phyloP scores from a whole-genome alignment of 768 basidiomycete species.

The Naganishia antarctica region DNA sequence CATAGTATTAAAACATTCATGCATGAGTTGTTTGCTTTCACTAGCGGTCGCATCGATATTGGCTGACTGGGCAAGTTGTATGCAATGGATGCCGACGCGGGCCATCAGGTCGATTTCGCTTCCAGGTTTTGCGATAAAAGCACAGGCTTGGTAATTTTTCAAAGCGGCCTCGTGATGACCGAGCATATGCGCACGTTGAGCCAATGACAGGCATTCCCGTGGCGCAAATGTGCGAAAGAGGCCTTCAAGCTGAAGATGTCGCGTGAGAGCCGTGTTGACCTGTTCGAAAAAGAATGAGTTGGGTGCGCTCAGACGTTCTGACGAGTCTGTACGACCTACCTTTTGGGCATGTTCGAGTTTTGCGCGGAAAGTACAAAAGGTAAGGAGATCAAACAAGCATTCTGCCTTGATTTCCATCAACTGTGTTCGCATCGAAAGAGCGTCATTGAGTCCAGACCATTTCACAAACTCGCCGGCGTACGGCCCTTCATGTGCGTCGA shows the following conservation, averaged over 20 bases:
- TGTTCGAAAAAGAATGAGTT: too few relatives aligned
- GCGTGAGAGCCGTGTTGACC: conserved; percentile 1
- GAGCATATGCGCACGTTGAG: conserved; percentile 24
- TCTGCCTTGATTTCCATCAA: conserved; percentile 24
- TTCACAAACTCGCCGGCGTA: conserved; percentile 7
- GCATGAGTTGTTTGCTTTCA: conserved; percentile 9
- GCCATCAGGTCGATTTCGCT: conserved; percentile 27
- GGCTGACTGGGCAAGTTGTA: conserved; percentile 1
- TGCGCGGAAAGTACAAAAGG: conserved; percentile 17
- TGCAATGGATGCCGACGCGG: not conserved
- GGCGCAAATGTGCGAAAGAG: conserved; percentile 22
- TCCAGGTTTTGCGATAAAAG: conserved; percentile 25
- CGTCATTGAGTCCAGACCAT: not conserved
- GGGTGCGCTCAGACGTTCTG: too few relatives aligned
- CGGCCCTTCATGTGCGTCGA: conserved; percentile 15
- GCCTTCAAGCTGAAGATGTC: conserved; percentile 16
- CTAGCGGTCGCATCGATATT: not conserved
- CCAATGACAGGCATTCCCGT: conserved; percentile 22
- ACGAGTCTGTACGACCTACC: not conserved
- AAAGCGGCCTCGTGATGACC: conserved; percentile 11
- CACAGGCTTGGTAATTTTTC: conserved; percentile 21
- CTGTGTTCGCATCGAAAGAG: conserved; percentile 9
- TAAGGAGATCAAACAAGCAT: conserved; percentile 14
- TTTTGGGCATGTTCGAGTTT: conserved; percentile 12
- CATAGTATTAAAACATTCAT: conserved; percentile 16